phyloP scores from a whole-genome alignment of 352 stramenopile genomes.

The Blastocystis sp. region DNA sequence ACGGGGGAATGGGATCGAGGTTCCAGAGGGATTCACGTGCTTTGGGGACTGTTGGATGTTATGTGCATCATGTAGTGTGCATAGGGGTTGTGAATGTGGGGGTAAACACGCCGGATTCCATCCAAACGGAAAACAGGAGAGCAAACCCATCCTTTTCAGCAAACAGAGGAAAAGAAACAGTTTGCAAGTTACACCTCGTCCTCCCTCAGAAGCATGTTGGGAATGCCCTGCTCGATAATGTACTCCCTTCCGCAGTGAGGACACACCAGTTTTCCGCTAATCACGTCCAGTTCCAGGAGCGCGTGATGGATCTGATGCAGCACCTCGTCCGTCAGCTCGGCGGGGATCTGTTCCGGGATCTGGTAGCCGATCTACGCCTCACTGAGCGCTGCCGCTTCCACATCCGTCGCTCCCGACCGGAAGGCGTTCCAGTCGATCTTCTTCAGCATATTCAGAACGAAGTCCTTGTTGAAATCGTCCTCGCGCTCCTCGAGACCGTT shows the following conservation, averaged over 20 bases:
- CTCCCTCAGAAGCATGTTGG: slow-evolving; percentile 85
- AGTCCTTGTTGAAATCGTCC: slow-evolving; percentile 80
- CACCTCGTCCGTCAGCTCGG: slow-evolving; percentile 75
- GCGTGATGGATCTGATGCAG: slow-evolving; percentile 82
- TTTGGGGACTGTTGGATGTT: no score
- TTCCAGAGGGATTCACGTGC: no score
- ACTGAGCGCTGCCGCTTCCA: slow-evolving; percentile 75
- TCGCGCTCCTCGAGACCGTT: slow-evolving; percentile 78
- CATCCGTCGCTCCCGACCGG: slow-evolving; percentile 76
- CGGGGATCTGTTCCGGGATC: slow-evolving; percentile 74
- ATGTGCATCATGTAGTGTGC: no score
- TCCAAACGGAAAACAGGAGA: no score
- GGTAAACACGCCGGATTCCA: no score
- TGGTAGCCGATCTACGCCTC: slow-evolving; percentile 74
- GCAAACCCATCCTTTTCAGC: not conserved
- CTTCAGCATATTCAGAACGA: slow-evolving; percentile 82
- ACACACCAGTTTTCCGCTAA: slow-evolving; percentile 82
- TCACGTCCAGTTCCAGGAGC: slow-evolving; percentile 83
- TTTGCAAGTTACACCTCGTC: slow-evolving; percentile 79
- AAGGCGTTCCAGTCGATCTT: slow-evolving; percentile 84
- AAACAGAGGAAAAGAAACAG: slow-evolving; percentile 35
- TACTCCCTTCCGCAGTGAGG: slow-evolving; percentile 82
- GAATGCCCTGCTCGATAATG: slow-evolving; percentile 82
- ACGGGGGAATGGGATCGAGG: no score
- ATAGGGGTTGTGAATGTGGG: no score